Base-by-base conservation (phyloP, 352 stramenopile species). In the Globisporangium heterothallicum region DNA sequence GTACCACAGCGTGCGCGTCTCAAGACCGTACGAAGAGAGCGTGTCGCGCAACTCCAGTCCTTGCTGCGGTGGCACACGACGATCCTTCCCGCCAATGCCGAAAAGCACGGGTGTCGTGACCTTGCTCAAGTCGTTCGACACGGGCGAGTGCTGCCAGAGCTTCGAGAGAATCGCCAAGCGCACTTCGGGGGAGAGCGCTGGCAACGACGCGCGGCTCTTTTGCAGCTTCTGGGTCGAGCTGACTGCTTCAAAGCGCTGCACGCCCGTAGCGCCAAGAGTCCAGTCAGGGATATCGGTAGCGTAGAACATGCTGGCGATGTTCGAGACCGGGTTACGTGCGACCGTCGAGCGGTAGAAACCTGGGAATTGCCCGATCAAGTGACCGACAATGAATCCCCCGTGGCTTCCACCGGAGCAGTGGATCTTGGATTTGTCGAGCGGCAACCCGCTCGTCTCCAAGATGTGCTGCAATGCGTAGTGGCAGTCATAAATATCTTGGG, bases 211-310 rank as follows among this genome's bases (percentile, higher is more conserved):
- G 25, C 61, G 60, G 19, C 42, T 53, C 10, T 59, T 57, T 42
- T 66, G 62, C 14, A 82, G 63, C 35, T 63, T 80, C 65, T 72
- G 84, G 13, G 68, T 74, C 60, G 88, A 91, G 24, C 77, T 53
- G 34, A 88, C 83, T n/a, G 74, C 88, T 53, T 98, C 79, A 46
- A 98, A 97, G 10, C 73, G 72, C 21, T 80, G 65, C 30, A 93
- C 63, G 0, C 92, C 91, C 42, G 86, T 63, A 45, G 80, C 84
- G 46, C 97, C 92, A 26, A 97, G 82, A 22, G 79, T 92, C 95
- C 95, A 98, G 56, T 98, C 96, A n/a, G 92, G 88, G 69, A 99
- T 99, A 69, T 99, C 96, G 14, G 88, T 97, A 18, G 80, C 79
- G 63, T 91, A 97, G 34, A 96, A 87, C 82, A 97, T 90, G 30